These are phyloP conservation scores for Colletotrichum theobromicola DNA, from an alignment of 2,329 filamentous ascomycete species.

Conservation along the genomic window DNA sequence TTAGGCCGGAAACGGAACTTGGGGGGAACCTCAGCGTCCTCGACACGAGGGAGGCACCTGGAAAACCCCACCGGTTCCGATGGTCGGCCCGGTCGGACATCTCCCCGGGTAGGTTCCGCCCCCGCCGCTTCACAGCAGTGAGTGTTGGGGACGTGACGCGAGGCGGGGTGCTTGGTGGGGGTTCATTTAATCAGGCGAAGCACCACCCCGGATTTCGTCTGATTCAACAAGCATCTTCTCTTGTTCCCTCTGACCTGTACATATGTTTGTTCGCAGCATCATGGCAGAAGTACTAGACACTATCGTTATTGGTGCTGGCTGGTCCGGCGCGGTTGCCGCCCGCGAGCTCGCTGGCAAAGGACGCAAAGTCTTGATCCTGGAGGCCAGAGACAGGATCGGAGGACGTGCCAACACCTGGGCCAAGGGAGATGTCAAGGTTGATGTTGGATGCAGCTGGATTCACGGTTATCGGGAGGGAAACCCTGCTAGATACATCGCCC, in stretches of 20 bases:
- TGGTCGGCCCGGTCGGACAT: conserved; percentile 21
- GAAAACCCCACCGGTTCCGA: conserved; percentile 8
- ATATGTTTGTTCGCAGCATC: conserved; percentile 10
- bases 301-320: conserved; percentile 20
- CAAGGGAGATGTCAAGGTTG: conserved; percentile 15
- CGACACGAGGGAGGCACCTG: neutral
- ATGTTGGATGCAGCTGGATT: conserved; percentile 19
- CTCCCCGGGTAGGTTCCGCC: conserved; percentile 1
- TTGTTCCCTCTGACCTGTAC: neutral
- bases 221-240: neutral
- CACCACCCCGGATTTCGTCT: neutral
- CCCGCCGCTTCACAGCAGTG: neutral
- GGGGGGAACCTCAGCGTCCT: neutral
- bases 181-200: neutral
- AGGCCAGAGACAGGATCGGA: conserved; percentile 20
- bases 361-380: conserved; percentile 12
- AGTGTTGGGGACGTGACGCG: neutral
- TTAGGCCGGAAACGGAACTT: neutral
- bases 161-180: neutral
- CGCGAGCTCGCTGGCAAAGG: conserved; percentile 10
- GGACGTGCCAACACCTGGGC: conserved; percentile 19
- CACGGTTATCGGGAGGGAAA: conserved; percentile 17
- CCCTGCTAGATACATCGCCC: conserved; percentile 14
- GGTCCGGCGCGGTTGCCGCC: conserved; percentile 14
- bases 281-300: conserved; percentile 12